Evolutionary conservation across 352 stramenopile genomes (phyloP), one percentile per base, ranked within the genome.

Genomic region (Phytophthora lateralis): DNA sequence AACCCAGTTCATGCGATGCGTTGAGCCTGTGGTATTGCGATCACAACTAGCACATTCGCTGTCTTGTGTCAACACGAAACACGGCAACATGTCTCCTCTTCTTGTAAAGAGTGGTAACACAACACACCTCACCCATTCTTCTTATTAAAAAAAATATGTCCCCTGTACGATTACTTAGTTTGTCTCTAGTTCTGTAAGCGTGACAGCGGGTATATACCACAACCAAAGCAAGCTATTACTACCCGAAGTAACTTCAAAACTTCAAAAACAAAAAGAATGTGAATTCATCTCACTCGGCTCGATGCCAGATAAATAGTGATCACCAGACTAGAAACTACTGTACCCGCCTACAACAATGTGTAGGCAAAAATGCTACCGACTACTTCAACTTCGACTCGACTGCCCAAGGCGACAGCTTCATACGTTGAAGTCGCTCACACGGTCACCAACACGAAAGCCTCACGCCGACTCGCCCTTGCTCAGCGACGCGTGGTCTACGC

Each of bases 401-500:
- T 24, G 21, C 10, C 29, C 2, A 4, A 34, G 21, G 2, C 29
- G 29, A 34, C 7, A 34, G 7, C 29, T 34, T 34, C 29, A 34
- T 11, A 34, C 29, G 6, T 37, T 30, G 30, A 37, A 37, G 30
- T 37, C 30, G 10, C 8, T 15, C 12, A 15, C 29, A 11, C 29
- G 10, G 29, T 11, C 29, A 34, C 7, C 6, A 27, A 5, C 2
- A n/a, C 39, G 20, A 17, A 24, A 24, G 34, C 20, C 10, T 53
- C 56, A 66, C 29, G 26, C 43, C 18, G 44, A 52, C 37, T 57
- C 32, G 38, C 1, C 14, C 48, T 63, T 63, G 58, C 53, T 61
- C 34, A 68, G 49, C 38, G 65, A 68, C 35, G 59, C 61, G 46
- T 88, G 78, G 59, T 85, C 71, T 48, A 82, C 63, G 65, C 78